These are phyloP conservation scores for Aotearoamyces nothofagi DNA, from an alignment of 2,329 filamentous ascomycete genomes.

Conservation along the genomic window DNA sequence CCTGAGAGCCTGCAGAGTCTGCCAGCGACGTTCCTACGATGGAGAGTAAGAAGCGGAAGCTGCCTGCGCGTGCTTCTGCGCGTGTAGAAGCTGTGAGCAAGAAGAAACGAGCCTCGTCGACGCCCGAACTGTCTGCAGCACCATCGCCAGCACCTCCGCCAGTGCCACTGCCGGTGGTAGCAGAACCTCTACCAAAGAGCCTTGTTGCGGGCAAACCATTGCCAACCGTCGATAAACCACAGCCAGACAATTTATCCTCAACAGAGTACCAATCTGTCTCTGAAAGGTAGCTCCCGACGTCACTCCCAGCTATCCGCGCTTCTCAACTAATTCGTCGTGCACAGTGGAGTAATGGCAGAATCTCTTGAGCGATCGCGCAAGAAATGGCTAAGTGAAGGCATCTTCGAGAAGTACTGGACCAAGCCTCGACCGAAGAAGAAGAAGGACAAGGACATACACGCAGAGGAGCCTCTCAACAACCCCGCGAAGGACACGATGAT, in stretches of 20 bases:
- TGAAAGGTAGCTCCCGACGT: slow-evolving; percentile 39
- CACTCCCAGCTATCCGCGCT: no score
- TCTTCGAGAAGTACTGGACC: slow-evolving; percentile 67
- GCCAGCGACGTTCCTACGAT: no score
- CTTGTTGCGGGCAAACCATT: slow-evolving; percentile 51
- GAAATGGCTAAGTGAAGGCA: slow-evolving; percentile 55
- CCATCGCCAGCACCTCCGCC: slow-evolving; percentile 28
- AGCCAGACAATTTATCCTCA: slow-evolving; percentile 43
- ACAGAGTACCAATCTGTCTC: slow-evolving; percentile 60
- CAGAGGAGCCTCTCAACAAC: slow-evolving; percentile 45
- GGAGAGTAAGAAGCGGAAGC: slow-evolving; percentile 51
- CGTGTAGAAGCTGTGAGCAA: slow-evolving; percentile 44
- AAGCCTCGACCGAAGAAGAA: slow-evolving; percentile 58
- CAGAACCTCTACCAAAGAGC: slow-evolving; percentile 40
- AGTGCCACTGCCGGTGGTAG: slow-evolving; percentile 18
- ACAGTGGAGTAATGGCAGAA: slow-evolving; percentile 58
- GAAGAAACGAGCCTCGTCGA: slow-evolving; percentile 40
- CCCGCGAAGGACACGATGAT: slow-evolving; percentile 57
- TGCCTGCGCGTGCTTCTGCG: slow-evolving; percentile 45
- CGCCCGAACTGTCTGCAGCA: slow-evolving; percentile 37
- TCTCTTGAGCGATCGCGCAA: slow-evolving; percentile 59
- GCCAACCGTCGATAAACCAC: slow-evolving; percentile 53
- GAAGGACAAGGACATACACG: slow-evolving; percentile 44
- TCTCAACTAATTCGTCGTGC: no score
- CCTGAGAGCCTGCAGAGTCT: no score